phyloP scores from a whole-genome alignment of 1,284 basidiomycete genomes.

The Wolfiporia cocos region DNA sequence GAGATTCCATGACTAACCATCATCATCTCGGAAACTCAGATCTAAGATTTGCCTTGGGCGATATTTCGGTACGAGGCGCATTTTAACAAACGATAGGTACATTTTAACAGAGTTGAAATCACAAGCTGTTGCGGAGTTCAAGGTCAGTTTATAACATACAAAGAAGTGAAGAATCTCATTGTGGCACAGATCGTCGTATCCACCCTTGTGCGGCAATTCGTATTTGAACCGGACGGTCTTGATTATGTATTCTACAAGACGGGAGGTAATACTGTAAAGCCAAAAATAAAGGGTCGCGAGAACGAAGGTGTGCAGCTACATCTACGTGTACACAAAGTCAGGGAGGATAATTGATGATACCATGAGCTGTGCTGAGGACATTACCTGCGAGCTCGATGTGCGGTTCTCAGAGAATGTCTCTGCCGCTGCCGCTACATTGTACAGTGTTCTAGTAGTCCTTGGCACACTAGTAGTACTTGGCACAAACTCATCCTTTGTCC shows the following conservation, averaged over 20 bases:
- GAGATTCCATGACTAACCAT: no score
- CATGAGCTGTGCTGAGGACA: no score
- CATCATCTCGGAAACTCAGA: slow-evolving; percentile 1
- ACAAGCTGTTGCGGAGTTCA: slow-evolving; percentile 16
- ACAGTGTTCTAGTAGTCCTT: no score
- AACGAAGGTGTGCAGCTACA: neutral
- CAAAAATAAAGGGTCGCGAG: neutral
- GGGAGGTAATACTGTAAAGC: slow-evolving; percentile 1
- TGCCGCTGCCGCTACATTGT: no score
- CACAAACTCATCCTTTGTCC: no score
- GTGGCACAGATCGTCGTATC: neutral
- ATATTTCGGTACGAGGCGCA: slow-evolving; percentile 7
- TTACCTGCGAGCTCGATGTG: no score
- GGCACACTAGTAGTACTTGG: no score
- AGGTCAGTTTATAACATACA: slow-evolving; percentile 13
- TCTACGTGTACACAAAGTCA: slow-evolving; percentile 1
- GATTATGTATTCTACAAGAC: neutral
- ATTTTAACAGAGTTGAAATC: neutral
- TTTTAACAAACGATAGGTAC: neutral
- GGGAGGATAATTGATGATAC: no score
- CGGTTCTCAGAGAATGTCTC: no score
- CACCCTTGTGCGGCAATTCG: neutral
- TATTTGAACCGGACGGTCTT: neutral
- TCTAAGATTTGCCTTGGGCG: slow-evolving; percentile 16
- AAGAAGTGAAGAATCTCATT: no score